Percentiles rank a stretch among this genome's conserved stretches.
Conservation (phyloP, 495 filamentous ascomycete genomes). For the Xylaria longipes region DNA sequence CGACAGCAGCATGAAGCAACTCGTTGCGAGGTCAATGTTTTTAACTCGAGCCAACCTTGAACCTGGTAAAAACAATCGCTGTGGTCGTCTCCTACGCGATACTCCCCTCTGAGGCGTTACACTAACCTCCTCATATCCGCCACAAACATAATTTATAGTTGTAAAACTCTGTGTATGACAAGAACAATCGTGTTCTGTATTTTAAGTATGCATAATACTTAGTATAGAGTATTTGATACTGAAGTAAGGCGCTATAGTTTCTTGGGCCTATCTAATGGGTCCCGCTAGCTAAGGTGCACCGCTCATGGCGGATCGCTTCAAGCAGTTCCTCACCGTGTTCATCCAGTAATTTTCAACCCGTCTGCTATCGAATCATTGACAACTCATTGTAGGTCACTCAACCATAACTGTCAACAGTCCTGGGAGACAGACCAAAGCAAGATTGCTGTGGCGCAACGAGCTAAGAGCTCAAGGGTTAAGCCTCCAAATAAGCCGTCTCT, state of each 20-base stretch:
- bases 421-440: neutral
- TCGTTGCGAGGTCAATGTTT: neutral
- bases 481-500: neutral
- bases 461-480: neutral
- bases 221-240: slow-evolving; percentile 21
- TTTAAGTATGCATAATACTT: slow-evolving; percentile 9
- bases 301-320: too few relatives aligned
- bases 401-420: neutral
- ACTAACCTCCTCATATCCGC: neutral
- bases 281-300: neutral
- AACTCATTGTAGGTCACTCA: neutral
- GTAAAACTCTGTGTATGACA: neutral
- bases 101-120: neutral
- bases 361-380: neutral
- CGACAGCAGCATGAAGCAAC: neutral
- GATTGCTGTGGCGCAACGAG: neutral
- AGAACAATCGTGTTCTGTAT: slow-evolving; percentile 6
- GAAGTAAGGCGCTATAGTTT: slow-evolving; percentile 6
- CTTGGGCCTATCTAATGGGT: slow-evolving; percentile 5
- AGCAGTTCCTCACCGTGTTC: neutral
- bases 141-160: neutral
- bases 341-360: neutral
- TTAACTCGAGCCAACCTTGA: neutral
- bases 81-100: neutral
- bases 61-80: neutral